These are phyloP conservation scores for Lecanicillium sp. DNA, from an alignment of 2,329 filamentous ascomycete species.

Conservation along the genomic window DNA sequence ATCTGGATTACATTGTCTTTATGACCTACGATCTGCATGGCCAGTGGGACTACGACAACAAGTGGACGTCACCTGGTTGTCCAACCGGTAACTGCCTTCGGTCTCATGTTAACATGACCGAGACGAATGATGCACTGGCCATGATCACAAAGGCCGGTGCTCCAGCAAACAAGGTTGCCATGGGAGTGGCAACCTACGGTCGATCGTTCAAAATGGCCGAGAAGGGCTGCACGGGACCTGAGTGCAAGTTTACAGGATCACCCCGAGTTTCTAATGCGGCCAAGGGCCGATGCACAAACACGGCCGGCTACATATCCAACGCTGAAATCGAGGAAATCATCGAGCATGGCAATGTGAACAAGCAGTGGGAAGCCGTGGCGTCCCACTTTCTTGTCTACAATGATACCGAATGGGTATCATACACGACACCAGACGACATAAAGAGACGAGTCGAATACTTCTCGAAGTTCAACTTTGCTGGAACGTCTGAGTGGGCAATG, in stretches of 20 bases:
- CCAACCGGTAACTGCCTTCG: constrained; percentile 28
- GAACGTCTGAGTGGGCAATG: constrained; percentile 18
- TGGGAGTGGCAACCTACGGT: constrained; percentile 27
- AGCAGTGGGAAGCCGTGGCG: constrained; percentile 1
- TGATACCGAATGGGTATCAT: constrained; percentile 16
- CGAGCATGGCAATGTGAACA: constrained; percentile 12
- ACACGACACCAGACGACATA: constrained; percentile 14
- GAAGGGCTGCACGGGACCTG: constrained; percentile 16
- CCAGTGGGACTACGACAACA: constrained; percentile 26
- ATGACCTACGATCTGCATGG: constrained; percentile 30
- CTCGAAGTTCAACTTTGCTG: constrained; percentile 12
- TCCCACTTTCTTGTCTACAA: not conserved
- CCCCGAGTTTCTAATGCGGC: constrained; percentile 16
- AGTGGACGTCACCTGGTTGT: constrained; percentile 21
- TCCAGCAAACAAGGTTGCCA: constrained; percentile 24
- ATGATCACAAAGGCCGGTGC: no score
- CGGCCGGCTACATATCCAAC: no score
- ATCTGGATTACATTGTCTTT: constrained; percentile 28
- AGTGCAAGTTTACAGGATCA: constrained; percentile 20
- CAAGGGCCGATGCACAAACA: constrained; percentile 23
- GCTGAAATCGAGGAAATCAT: constrained; percentile 29
- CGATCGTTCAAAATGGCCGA: constrained; percentile 24
- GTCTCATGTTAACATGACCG: constrained; percentile 30
- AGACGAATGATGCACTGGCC: constrained; percentile 26
- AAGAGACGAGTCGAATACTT: constrained; percentile 4